Conservation (phyloP, 257 asterid species). For the Nicotiana benthamiana region DNA sequence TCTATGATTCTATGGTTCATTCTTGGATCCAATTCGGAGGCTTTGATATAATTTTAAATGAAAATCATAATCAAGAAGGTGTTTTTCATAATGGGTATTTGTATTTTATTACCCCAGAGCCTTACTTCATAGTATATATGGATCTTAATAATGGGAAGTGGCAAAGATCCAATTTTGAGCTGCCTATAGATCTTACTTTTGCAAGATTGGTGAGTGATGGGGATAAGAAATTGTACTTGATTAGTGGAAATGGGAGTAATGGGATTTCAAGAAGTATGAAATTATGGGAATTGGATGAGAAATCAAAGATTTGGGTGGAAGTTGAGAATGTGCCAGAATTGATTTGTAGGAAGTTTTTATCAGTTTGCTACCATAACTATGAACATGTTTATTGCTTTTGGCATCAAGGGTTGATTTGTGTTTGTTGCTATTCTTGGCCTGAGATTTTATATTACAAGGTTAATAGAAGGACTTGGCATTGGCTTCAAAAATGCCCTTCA, state of each 20-base stretch:
- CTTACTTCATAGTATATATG: constrained; percentile 27
- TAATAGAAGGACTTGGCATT: constrained; percentile 63
- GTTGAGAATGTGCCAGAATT: constrained; percentile 48
- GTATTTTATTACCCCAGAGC: constrained; percentile 53
- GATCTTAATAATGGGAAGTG: constrained; percentile 40
- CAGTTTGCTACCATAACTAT: constrained; percentile 68
- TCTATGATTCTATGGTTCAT: constrained; percentile 28
- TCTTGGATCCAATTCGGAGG: constrained; percentile 36
- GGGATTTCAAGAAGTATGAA: constrained; percentile 65
- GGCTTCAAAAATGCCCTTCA: constrained; percentile 70
- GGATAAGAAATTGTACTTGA: constrained; percentile 31
- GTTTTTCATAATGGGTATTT: constrained; percentile 28
- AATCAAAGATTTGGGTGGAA: constrained; percentile 40
- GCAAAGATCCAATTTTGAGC: constrained; percentile 18
- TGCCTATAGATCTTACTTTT: constrained; percentile 40
- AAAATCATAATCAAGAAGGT: constrained; percentile 39
- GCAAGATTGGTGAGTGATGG: constrained; percentile 42
- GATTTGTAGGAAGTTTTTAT: constrained; percentile 53
- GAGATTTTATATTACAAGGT: constrained; percentile 60
- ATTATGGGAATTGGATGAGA: constrained; percentile 52
- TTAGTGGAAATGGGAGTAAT: constrained; percentile 56
- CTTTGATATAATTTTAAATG: constrained; percentile 17
- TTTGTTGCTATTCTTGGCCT: constrained; percentile 81
- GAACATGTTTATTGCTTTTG: constrained; percentile 75
- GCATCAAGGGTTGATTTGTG: constrained; percentile 66